A percentile compares a stretch with the other conserved stretches of the same genome.
phyloP scores from a whole-genome alignment of 2,329 filamentous ascomycete species.

The Aureobasidium sp. region DNA sequence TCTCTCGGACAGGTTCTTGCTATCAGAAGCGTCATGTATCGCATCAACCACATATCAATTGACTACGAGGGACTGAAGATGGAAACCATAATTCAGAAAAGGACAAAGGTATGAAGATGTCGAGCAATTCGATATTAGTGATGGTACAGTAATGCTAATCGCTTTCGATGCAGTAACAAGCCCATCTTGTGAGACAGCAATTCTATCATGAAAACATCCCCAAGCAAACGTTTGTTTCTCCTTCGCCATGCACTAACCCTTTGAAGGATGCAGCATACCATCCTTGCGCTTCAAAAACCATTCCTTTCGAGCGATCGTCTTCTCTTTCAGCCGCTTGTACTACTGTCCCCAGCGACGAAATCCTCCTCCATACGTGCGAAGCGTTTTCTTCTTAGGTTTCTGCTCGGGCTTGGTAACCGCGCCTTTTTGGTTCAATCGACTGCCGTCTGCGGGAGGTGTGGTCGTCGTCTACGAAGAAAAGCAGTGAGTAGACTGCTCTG shows the following conservation, averaged over 20 bases:
- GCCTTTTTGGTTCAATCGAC: background rate
- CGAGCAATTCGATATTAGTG: background rate
- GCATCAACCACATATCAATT: too few species aligned
- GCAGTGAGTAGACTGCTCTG: conserved; percentile 10
- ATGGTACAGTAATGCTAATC: background rate
- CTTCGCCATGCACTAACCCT: background rate
- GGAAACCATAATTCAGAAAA: too few species aligned
- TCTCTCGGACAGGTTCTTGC: too few species aligned
- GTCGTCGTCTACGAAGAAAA: background rate
- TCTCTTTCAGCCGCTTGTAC: background rate
- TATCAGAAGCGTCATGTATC: too few species aligned
- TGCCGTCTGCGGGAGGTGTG: background rate
- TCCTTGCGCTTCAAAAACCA: background rate
- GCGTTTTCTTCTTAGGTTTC: background rate
- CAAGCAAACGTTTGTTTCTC: background rate
- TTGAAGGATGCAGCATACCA: background rate
- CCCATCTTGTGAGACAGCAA: background rate
- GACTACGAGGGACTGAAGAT: too few species aligned
- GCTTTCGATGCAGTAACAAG: background rate
- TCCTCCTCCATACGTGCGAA: background rate
- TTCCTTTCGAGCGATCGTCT: background rate
- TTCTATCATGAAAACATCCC: background rate
- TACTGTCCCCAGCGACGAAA: background rate
- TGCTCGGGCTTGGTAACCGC: background rate
- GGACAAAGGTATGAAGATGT: background rate